Conservation (phyloP, 139 green algal genomes). For the Chlorella vulgaris region DNA sequence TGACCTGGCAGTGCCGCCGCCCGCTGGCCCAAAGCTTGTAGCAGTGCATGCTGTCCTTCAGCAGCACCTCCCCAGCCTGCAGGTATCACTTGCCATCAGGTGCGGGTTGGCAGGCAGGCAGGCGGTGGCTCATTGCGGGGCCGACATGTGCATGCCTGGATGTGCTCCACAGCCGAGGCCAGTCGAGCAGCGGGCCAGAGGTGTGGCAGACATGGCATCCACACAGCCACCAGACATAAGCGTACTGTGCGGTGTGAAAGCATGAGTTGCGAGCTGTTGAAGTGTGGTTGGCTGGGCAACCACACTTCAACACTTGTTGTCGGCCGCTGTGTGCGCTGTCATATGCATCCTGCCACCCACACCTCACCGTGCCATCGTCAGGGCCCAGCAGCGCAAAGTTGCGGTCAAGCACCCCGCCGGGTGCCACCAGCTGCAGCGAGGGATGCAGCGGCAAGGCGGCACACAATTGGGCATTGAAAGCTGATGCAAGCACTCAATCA, state of each 20-base stretch:
- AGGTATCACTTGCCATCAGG: too few relatives aligned
- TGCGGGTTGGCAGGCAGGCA: not conserved
- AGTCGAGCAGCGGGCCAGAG: too few relatives aligned
- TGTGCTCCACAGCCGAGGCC: not conserved
- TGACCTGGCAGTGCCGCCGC: slow-evolving; percentile 35
- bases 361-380: slow-evolving; percentile 2
- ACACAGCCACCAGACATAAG: too few relatives aligned
- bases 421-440: not conserved
- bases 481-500: too few relatives aligned
- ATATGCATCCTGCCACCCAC: not conserved
- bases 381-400: slow-evolving; percentile 39
- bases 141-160: not conserved
- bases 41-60: slow-evolving; percentile 15
- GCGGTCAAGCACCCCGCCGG: slow-evolving; percentile 23
- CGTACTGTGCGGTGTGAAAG: too few relatives aligned
- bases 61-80: slow-evolving; percentile 28
- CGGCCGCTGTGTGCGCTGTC: not conserved
- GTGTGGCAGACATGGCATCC: too few relatives aligned
- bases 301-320: not conserved
- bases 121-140: not conserved
- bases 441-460: too few relatives aligned
- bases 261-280: too few relatives aligned
- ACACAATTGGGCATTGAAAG: too few relatives aligned
- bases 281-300: too few relatives aligned
- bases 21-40: slow-evolving; percentile 43